A percentile compares a stretch with the other conserved stretches of the same genome.
phyloP scores from a whole-genome alignment of 2,329 filamentous ascomycete species.

The Sclerotinia minor region DNA sequence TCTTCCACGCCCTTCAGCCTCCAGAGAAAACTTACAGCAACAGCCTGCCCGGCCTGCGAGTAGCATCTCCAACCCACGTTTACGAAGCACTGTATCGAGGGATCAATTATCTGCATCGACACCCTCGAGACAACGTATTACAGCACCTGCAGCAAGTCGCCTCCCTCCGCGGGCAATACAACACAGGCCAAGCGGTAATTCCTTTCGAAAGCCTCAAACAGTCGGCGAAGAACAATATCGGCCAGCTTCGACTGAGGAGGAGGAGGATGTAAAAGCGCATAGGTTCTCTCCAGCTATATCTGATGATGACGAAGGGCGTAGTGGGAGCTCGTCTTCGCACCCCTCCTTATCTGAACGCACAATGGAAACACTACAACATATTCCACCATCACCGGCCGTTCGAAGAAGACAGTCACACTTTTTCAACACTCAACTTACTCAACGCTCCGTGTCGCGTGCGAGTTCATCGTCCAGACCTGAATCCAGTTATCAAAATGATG shows the following conservation, averaged over 20 bases:
- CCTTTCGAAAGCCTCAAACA: constrained; percentile 29
- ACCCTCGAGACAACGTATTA: constrained; percentile 19
- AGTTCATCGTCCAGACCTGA: constrained; percentile 35
- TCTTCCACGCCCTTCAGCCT: constrained; percentile 52
- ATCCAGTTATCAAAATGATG: constrained; percentile 63
- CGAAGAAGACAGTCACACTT: constrained; percentile 69
- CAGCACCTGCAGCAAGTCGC: constrained; percentile 11
- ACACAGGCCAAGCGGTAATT: constrained; percentile 32
- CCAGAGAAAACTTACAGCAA: constrained; percentile 49
- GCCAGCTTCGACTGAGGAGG: constrained; percentile 23
- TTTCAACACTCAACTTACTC: constrained; percentile 64
- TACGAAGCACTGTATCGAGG: constrained; percentile 36
- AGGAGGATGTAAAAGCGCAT: constrained; percentile 25
- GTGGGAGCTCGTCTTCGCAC: constrained; percentile 26
- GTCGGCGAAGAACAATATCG: constrained; percentile 1
- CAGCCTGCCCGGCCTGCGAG: constrained; percentile 27
- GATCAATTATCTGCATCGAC: constrained; percentile 30
- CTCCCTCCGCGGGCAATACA: constrained; percentile 22
- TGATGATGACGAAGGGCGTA: constrained; percentile 17
- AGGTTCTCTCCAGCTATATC: constrained; percentile 19
- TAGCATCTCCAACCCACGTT: constrained; percentile 34
- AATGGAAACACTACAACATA: constrained; percentile 75
- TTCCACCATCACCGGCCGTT: constrained; percentile 75
- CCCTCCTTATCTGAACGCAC: constrained; percentile 79
- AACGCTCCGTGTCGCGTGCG: constrained; percentile 49